phyloP scores from a whole-genome alignment of 208 protist species.

The Trypanosomatidae sp. region DNA sequence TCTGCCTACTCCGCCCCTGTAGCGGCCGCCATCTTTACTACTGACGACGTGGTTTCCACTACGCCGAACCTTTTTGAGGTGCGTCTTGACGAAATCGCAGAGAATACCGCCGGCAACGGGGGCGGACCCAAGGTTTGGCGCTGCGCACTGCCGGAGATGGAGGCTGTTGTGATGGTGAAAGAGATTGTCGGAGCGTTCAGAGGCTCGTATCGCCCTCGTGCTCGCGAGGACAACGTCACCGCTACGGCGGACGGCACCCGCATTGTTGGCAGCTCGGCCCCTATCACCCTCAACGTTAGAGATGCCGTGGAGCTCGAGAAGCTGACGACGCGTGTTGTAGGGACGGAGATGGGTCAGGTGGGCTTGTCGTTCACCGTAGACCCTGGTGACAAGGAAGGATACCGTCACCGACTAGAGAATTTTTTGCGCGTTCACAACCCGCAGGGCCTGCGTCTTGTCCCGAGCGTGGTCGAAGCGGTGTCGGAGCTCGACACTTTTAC shows the following conservation, averaged over 20 bases:
- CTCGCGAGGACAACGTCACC: conserved; percentile 2
- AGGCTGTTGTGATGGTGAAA: conserved; percentile 51
- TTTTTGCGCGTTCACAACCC: conserved; percentile 71
- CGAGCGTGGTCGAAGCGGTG: conserved; percentile 56
- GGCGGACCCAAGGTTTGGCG: conserved; percentile 50
- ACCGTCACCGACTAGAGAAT: conserved; percentile 44
- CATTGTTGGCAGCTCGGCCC: conserved; percentile 40
- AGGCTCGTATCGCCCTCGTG: conserved; percentile 5
- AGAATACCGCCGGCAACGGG: conserved; percentile 4
- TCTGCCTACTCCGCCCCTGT: conserved; percentile 35
- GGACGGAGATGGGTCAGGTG: conserved; percentile 72
- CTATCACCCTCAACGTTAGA: conserved; percentile 37
- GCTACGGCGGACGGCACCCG: conserved; percentile 12
- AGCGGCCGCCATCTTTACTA: conserved; percentile 35
- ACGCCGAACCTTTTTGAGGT: conserved; percentile 56
- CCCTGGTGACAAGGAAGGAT: conserved; percentile 47
- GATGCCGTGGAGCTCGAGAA: conserved; percentile 59
- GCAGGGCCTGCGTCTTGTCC: conserved; percentile 49
- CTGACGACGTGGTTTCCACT: conserved; percentile 38
- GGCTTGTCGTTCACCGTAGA: conserved; percentile 63
- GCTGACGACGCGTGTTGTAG: conserved; percentile 61
- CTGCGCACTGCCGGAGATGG: conserved; percentile 29
- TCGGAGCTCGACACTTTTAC: conserved; percentile 78
- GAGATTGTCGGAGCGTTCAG: conserved; percentile 19
- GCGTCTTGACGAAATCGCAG: conserved; percentile 43